Percentiles rank a stretch among this genome's conserved stretches.
Evolutionary conservation across 306 rosid genomes (phyloP).

Genomic region (Leucaena leucocephala): DNA sequence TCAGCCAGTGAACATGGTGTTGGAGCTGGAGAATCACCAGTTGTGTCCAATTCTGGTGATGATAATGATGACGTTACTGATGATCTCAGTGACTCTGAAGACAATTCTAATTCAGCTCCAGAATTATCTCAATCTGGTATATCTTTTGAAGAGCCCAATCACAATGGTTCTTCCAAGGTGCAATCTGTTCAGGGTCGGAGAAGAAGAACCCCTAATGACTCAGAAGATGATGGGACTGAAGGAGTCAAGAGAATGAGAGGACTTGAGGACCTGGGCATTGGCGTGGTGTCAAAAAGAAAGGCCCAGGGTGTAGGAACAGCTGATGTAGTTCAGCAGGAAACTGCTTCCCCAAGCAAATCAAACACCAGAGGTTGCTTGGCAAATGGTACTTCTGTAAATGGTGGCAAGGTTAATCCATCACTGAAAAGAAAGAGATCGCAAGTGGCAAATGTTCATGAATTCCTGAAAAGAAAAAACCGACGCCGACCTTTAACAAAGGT

Average conservation of each 20-base stretch:
- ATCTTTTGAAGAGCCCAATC: slow-evolving; percentile 92
- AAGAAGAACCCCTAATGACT: slow-evolving; percentile 91
- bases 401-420: slow-evolving; percentile 50
- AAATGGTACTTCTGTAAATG: slow-evolving; percentile 67
- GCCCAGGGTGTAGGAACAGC: slow-evolving; percentile 51
- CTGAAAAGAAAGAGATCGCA: slow-evolving; percentile 82
- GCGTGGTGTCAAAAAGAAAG: slow-evolving; percentile 64
- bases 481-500: slow-evolving; percentile 84
- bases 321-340: slow-evolving; percentile 64
- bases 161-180: slow-evolving; percentile 64
- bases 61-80: slow-evolving; percentile 56
- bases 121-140: slow-evolving; percentile 91
- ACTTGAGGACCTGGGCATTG: slow-evolving; percentile 82
- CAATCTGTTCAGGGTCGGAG: slow-evolving; percentile 75
- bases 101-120: slow-evolving; percentile 70
- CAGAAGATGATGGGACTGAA: slow-evolving; percentile 96
- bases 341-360: slow-evolving; percentile 58
- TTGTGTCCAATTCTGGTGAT: slow-evolving; percentile 54
- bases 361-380: slow-evolving; percentile 48
- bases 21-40: slow-evolving; percentile 57
- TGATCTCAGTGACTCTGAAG: slow-evolving; percentile 65
- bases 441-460: slow-evolving; percentile 68
- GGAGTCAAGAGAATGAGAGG: slow-evolving; percentile 96
- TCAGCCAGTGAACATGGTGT: slow-evolving; percentile 54
- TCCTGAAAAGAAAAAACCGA: slow-evolving; percentile 68